Percentiles rank a stretch among this genome's conserved stretches.
These are phyloP conservation scores for Cordyceps tenuipes DNA, from an alignment of 2,329 filamentous ascomycete genomes.

Conservation along the genomic window DNA sequence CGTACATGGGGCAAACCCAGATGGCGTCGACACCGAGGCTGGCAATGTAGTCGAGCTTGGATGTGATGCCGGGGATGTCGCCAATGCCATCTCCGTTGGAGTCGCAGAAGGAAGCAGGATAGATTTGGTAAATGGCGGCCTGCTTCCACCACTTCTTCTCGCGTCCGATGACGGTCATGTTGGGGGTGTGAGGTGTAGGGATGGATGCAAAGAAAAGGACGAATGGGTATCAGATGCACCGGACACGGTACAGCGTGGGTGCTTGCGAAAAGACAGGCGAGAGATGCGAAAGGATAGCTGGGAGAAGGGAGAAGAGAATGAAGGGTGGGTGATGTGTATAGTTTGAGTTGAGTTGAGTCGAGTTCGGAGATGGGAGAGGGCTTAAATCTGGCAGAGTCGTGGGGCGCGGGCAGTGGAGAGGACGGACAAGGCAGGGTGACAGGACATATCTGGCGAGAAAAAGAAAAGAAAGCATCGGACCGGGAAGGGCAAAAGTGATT, in stretches of 20 bases:
- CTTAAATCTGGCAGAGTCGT: slow-evolving; percentile 5
- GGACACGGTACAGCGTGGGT: neutral
- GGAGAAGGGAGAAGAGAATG: neutral
- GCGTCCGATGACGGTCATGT: slow-evolving; percentile 18
- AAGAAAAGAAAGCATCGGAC: neutral
- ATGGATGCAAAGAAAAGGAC: neutral
- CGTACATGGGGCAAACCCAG: slow-evolving; percentile 60
- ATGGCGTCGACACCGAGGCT: slow-evolving; percentile 54
- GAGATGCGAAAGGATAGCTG: neutral
- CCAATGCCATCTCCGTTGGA: slow-evolving; percentile 52
- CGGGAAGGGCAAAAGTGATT: neutral
- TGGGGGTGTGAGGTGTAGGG: neutral
- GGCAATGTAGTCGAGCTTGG: slow-evolving; percentile 53
- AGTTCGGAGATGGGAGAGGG: neutral
- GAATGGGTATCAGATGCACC: neutral
- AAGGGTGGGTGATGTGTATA: neutral
- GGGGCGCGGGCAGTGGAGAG: slow-evolving; percentile 1
- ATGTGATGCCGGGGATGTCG: slow-evolving; percentile 54
- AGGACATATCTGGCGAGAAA: neutral
- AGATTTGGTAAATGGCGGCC: slow-evolving; percentile 50
- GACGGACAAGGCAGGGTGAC: neutral
- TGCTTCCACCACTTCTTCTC: slow-evolving; percentile 46
- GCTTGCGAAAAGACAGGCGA: too few relatives aligned
- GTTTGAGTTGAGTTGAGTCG: neutral
- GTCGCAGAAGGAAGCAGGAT: slow-evolving; percentile 49